These are phyloP conservation scores for Diplodia sapinea DNA, from an alignment of 2,329 filamentous ascomycete genomes.

Conservation along the genomic window DNA sequence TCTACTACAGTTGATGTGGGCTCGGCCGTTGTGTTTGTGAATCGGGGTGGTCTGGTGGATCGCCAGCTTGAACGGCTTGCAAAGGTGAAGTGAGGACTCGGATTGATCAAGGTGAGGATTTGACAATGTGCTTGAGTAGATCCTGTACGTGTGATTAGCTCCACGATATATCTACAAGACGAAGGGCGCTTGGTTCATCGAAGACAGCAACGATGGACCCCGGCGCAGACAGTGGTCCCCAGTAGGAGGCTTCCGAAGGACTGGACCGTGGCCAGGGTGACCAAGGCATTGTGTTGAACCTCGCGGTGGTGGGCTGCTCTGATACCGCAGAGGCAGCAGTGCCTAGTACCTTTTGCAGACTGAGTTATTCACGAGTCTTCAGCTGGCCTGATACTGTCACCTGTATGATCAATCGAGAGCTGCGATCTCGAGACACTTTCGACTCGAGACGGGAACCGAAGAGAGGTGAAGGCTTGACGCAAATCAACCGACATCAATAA, in stretches of 20 bases:
- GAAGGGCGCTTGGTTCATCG: conserved; percentile 29
- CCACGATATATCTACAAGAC: conserved; percentile 19
- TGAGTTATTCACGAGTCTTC: conserved; percentile 43
- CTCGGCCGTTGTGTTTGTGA: conserved; percentile 53
- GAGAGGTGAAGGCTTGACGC: conserved; percentile 59
- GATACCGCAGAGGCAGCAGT: conserved; percentile 22
- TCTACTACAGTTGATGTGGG: conserved; percentile 55
- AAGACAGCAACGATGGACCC: conserved; percentile 31
- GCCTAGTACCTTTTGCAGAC: conserved; percentile 29
- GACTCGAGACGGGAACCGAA: conserved; percentile 63
- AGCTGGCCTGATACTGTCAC: conserved; percentile 57
- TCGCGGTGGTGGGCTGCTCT: conserved; percentile 28
- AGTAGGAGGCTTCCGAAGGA: conserved; percentile 19
- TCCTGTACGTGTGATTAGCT: conserved; percentile 30
- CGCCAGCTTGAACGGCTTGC: conserved; percentile 50
- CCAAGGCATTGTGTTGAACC: conserved; percentile 32
- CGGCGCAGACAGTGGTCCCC: conserved; percentile 29
- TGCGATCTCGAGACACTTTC: conserved; percentile 63
- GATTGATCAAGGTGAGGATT: conserved; percentile 9
- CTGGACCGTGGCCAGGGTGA: conserved; percentile 27
- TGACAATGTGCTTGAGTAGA: conserved; percentile 13
- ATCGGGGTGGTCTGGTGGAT: conserved; percentile 46
- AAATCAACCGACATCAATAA: conserved; percentile 66
- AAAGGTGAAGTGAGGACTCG: conserved; percentile 19
- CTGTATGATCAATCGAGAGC: conserved; percentile 62